Base-by-base conservation (phyloP, 1,284 basidiomycete species). In the Leccinum subspadiceum region DNA sequence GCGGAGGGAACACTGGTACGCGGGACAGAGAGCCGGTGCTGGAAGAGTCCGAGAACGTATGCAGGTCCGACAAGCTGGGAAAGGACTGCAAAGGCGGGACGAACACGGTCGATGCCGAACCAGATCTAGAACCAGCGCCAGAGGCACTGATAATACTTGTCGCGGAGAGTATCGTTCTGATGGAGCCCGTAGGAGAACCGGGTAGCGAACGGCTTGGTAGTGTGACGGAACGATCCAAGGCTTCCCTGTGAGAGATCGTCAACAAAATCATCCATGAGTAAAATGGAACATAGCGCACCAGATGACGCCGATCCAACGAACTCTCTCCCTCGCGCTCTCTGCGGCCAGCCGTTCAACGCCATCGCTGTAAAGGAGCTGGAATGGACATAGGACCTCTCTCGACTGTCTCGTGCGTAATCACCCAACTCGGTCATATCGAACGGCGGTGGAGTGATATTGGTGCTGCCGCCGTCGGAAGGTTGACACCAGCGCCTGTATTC, bases 331-430 rank as follows among this genome's bases (percentile, higher is more conserved):
- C 4, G 93, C 83, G 62, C 90, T 93, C 68, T 94, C 93, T 20
- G 91, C 87, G 1, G 87, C 93, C 10, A 96, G 71, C 10, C 93
- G 77, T 72, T 96, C 94, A 1, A 92, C 86, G 3, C 93, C 93
- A 72, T 96, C 94, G 17, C 83, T 82, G 69, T 96, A 96, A 35
- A 93, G 70, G 76, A 96, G 81, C 69, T 94, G 92, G 76, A 96
- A 95, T 0, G 93, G 93, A 58, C 92, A 92, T 6, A 96, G 72
- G 58, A 84, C 81, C 63, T 93, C 87, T 22, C 83, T 56, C 73
- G 72, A 63, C 69, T 75, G 6, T 75, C 71, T 31, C 76, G 66
- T 31, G 76, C 75, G 53, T 78, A 81, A 54, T 76, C 74, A 48
- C 79, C 78, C 52, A 80, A 66, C 59, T 83, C 81, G 0, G 76